phyloP scores from a whole-genome alignment of 2,329 filamentous ascomycete genomes.

The Pseudocercospora pini-densiflorae region DNA sequence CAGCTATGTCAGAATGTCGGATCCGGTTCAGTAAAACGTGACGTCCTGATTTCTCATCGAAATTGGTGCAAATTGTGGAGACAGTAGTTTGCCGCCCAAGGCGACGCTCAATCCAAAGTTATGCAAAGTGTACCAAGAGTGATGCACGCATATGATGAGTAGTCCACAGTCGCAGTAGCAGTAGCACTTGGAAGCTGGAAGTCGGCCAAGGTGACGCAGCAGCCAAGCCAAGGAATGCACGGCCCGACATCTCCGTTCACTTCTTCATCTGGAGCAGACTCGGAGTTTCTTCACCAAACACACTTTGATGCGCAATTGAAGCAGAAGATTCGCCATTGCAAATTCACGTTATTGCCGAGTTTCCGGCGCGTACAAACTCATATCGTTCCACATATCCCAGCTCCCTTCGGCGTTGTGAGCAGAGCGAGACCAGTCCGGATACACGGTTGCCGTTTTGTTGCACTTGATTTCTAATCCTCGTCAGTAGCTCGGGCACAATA shows the following conservation, averaged over 20 bases:
- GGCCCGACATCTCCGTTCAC: no score
- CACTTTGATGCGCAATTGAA: background rate
- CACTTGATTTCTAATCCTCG: constrained; percentile 2
- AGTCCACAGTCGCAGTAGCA: background rate
- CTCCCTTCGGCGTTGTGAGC: no score
- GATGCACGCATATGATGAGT: background rate
- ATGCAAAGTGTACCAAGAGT: background rate
- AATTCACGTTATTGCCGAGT: background rate
- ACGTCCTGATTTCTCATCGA: constrained; percentile 6
- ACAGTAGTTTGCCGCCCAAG: background rate
- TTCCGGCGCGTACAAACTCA: background rate
- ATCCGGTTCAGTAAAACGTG: background rate
- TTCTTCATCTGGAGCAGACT: no score
- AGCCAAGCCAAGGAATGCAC: no score
- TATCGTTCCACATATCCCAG: no score
- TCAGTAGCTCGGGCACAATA: background rate
- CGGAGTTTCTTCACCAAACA: no score
- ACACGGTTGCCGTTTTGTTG: background rate
- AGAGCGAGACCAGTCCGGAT: background rate
- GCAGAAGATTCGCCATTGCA: background rate
- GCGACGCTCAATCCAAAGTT: background rate
- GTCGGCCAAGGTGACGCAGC: background rate
- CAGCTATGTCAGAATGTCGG: background rate
- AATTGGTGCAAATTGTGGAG: background rate
- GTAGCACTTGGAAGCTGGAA: no score